phyloP scores from a whole-genome alignment of 306 rosid genomes.

The Vigna mungo region DNA sequence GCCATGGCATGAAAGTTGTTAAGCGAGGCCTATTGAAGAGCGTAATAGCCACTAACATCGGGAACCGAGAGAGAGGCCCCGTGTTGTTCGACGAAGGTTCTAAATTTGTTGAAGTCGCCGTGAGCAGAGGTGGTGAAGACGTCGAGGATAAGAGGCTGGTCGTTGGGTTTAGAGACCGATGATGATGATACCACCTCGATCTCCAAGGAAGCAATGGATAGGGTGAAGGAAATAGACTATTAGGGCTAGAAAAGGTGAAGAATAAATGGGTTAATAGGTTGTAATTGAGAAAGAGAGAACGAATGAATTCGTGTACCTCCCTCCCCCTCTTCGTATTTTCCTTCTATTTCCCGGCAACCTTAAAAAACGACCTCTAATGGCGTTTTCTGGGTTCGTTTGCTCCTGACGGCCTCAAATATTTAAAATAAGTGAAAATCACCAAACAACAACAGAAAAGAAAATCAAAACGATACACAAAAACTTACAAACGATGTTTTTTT shows the following conservation, averaged over 20 bases:
- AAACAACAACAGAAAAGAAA: too few species aligned
- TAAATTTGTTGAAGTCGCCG: conserved; percentile 78
- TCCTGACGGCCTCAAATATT: too few species aligned
- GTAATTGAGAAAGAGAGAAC: conserved; percentile 15
- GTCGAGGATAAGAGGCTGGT: conserved; percentile 57
- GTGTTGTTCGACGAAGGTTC: conserved; percentile 78
- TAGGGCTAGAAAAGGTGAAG: conserved; percentile 32
- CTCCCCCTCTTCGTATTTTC: not conserved
- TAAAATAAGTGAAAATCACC: too few species aligned
- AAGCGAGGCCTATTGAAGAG: conserved; percentile 91
- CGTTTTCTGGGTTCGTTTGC: too few species aligned
- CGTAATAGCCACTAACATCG: conserved; percentile 71
- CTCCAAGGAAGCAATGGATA: conserved; percentile 79
- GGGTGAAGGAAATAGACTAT: conserved; percentile 2
- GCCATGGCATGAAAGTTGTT: conserved; percentile 73
- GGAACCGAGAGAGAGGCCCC: conserved; percentile 73
- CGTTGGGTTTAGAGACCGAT: conserved; percentile 63
- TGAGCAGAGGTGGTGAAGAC: conserved; percentile 76
- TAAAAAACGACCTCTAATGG: too few species aligned
- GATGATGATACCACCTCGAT: conserved; percentile 78
- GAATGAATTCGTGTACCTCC: not conserved
- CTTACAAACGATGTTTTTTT: too few species aligned
- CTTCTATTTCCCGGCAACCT: not conserved
- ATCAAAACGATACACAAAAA: too few species aligned
- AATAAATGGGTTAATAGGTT: too few species aligned